These are phyloP conservation scores for Globisporangium carolinianum DNA, from an alignment of 352 stramenopile species.

Conservation along the genomic window DNA sequence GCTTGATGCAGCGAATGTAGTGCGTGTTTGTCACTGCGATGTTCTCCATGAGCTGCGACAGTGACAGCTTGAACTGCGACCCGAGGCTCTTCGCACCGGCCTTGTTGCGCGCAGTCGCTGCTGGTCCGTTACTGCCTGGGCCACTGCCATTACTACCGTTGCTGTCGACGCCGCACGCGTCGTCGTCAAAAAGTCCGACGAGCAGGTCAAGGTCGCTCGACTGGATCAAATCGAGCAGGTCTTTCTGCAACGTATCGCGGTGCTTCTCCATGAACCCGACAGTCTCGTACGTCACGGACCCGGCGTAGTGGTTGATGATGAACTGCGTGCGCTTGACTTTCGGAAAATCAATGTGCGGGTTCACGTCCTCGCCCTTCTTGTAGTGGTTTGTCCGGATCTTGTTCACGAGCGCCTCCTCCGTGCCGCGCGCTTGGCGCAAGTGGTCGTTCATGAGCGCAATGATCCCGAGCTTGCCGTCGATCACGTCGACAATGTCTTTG, in stretches of 20 bases:
- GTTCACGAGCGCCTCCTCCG: slow-evolving; percentile 84
- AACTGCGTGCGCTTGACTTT: slow-evolving; percentile 91
- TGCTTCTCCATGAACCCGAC: slow-evolving; percentile 97
- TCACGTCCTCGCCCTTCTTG: slow-evolving; percentile 59
- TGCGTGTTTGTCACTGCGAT: slow-evolving; percentile 80
- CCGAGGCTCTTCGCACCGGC: slow-evolving; percentile 67
- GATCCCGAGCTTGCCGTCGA: slow-evolving; percentile 89
- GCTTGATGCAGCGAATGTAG: slow-evolving; percentile 88
- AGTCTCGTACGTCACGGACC: slow-evolving; percentile 91
- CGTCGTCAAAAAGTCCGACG: slow-evolving; percentile 69
- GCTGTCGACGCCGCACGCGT: slow-evolving; percentile 18
- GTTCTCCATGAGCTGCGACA: slow-evolving; percentile 83
- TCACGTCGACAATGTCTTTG: slow-evolving; percentile 96
- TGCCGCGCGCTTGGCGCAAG: slow-evolving; percentile 76
- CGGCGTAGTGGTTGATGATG: slow-evolving; percentile 95
- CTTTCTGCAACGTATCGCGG: slow-evolving; percentile 92
- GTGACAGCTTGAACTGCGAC: slow-evolving; percentile 79
- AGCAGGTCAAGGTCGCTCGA: slow-evolving; percentile 60
- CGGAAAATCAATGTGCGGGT: slow-evolving; percentile 78
- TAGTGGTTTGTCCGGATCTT: slow-evolving; percentile 83
- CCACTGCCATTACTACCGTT: slow-evolving; percentile 11
- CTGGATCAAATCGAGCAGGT: slow-evolving; percentile 88
- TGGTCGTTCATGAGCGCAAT: slow-evolving; percentile 88
- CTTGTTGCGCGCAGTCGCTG: slow-evolving; percentile 31
- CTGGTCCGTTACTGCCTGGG: no score